Conservation (phyloP, 2,329 filamentous ascomycete genomes). For the Venturia oleaginea region DNA sequence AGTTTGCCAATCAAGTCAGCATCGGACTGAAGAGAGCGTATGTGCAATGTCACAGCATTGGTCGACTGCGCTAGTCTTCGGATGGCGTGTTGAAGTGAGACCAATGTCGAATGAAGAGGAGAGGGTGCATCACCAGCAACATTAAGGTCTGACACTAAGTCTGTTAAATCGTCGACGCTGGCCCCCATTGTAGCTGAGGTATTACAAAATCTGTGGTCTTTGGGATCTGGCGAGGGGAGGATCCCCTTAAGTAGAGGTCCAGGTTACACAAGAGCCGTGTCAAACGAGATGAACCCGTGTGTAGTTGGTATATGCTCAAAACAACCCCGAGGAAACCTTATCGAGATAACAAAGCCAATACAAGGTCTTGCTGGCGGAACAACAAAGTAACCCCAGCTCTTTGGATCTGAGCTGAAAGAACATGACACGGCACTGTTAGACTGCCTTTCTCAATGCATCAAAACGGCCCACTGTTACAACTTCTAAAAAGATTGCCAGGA, state of each 20-base stretch:
- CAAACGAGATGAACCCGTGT: not conserved
- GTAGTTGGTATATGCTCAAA: not conserved
- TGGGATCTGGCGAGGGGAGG: not conserved
- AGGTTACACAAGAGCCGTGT: not conserved
- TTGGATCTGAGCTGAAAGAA: too few relatives aligned
- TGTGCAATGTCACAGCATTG: not conserved
- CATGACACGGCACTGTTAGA: too few relatives aligned
- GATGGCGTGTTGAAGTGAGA: not conserved
- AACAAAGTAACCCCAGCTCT: too few relatives aligned
- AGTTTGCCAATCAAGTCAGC: not conserved
- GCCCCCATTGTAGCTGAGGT: not conserved
- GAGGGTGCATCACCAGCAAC: not conserved
- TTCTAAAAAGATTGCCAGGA: not conserved
- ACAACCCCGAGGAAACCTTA: too few relatives aligned
- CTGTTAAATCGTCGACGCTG: not conserved
- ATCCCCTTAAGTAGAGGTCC: not conserved
- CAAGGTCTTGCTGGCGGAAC: too few relatives aligned
- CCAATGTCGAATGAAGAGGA: not conserved
- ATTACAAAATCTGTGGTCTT: not conserved
- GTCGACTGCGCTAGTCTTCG: not conserved
- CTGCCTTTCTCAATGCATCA: too few relatives aligned
- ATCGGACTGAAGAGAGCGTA: not conserved
- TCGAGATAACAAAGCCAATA: not conserved
- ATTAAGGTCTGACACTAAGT: not conserved
- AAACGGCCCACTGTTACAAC: too few relatives aligned